A percentile compares a stretch with the other conserved stretches of the same genome.
phyloP scores from a whole-genome alignment of 805 yeast species.

The Jamesozyma hellenica region DNA sequence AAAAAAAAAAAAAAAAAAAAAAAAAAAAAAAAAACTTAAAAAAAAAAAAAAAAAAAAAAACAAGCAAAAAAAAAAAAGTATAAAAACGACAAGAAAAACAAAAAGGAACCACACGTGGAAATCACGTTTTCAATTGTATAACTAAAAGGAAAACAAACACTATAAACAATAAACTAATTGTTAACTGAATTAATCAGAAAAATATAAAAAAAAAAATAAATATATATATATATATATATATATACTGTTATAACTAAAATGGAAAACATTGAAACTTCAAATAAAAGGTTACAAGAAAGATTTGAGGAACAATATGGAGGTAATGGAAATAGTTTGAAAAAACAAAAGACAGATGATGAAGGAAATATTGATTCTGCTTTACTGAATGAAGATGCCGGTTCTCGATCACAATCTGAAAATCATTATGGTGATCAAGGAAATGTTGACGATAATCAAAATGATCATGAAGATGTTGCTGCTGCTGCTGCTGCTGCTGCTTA shows the following conservation, averaged over 20 bases:
- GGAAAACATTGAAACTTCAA: not conserved
- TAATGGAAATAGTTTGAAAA: conserved; percentile 1
- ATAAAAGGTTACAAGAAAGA: not conserved
- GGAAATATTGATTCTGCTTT: conserved; percentile 25
- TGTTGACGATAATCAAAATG: not conserved
- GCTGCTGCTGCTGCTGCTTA: conserved; percentile 5
- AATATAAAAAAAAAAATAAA: not conserved
- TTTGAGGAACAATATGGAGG: not conserved
- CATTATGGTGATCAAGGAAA: conserved; percentile 3
- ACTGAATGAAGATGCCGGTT: conserved; percentile 6
- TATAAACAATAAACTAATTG: not conserved
- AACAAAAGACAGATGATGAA: conserved; percentile 2
- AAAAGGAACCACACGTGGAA: conserved; percentile 20
- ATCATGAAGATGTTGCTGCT: conserved; percentile 2
- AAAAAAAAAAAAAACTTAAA: too few relatives aligned
- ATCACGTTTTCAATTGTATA: conserved; percentile 26
- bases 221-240: too few relatives aligned
- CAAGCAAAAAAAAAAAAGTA: not conserved
- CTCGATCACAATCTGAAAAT: not conserved
- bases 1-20: too few relatives aligned
- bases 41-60: not conserved
- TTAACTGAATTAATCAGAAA: not conserved
- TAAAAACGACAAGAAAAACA: not conserved
- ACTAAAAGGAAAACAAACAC: too few relatives aligned
- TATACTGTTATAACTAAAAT: too few relatives aligned